Evolutionary conservation across 2,329 filamentous ascomycete species (phyloP).

Genomic region (Calonectria pseudoturangicola): DNA sequence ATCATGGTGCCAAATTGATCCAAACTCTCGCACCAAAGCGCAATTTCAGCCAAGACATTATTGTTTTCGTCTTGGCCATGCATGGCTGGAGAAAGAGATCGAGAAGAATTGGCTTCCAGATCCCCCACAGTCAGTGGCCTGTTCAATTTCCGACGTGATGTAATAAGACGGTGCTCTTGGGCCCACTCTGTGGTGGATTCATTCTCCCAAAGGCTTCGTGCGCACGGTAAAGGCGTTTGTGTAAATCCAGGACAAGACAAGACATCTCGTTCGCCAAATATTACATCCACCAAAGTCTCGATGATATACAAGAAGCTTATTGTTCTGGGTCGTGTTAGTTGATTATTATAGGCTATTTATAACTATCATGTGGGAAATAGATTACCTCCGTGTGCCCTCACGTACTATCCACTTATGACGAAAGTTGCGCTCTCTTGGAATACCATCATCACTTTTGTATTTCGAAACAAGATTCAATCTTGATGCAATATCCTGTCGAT

Average conservation of each 20-base stretch:
- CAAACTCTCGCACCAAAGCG: slow-evolving; percentile 37
- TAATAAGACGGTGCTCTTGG: background rate
- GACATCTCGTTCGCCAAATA: slow-evolving; percentile 24
- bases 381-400: slow-evolving; percentile 41
- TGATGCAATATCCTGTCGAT: background rate
- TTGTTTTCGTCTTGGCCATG: background rate
- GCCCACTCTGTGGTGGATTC: slow-evolving; percentile 8
- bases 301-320: slow-evolving; percentile 39
- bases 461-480: background rate
- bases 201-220: slow-evolving; percentile 21
- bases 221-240: slow-evolving; percentile 10
- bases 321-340: slow-evolving; percentile 26
- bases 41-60: slow-evolving; percentile 18
- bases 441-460: slow-evolving; percentile 19
- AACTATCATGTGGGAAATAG: no score
- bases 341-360: background rate
- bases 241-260: background rate
- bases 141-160: background rate
- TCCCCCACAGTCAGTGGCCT: slow-evolving; percentile 9
- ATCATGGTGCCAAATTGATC: slow-evolving; percentile 38
- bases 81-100: background rate
- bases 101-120: background rate
- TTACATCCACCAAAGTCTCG: slow-evolving; percentile 45
- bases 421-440: background rate
- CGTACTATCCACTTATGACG: slow-evolving; percentile 37